phyloP scores from a whole-genome alignment of 805 yeast genomes.

The Jamesozyma lodderae region DNA sequence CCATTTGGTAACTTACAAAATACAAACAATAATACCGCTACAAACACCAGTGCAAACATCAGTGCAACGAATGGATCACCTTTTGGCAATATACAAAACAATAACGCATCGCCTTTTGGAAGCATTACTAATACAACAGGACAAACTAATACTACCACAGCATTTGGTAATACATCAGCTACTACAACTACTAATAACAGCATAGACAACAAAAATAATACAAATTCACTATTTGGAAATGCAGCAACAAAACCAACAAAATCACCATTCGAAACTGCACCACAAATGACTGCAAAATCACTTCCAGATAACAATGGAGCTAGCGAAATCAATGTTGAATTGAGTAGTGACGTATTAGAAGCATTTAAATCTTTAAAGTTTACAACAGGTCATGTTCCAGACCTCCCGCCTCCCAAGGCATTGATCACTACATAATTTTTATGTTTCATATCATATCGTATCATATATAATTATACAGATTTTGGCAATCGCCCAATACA shows the following conservation, averaged over 20 bases:
- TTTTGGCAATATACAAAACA: conserved; percentile 8
- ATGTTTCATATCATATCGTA: not conserved
- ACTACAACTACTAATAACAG: not conserved
- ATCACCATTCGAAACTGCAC: not conserved
- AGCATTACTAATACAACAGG: too few species aligned
- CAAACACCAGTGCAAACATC: not conserved
- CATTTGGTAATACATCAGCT: conserved; percentile 1
- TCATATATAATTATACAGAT: conserved; percentile 6
- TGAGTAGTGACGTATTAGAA: conserved; percentile 36
- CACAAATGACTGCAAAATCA: not conserved
- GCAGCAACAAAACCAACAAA: not conserved
- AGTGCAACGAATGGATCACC: conserved; percentile 5
- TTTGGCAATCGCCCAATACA: conserved; percentile 59
- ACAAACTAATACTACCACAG: conserved; percentile 1
- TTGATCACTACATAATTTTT: conserved; percentile 13
- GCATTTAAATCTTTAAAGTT: conserved; percentile 44
- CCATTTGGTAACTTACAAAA: conserved; percentile 4
- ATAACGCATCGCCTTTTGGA: too few species aligned
- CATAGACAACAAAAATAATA: not conserved
- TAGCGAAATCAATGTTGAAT: conserved; percentile 31
- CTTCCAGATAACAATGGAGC: conserved; percentile 4
- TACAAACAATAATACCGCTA: conserved; percentile 5
- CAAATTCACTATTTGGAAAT: not conserved
- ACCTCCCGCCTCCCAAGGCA: conserved; percentile 57
- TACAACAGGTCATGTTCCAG: conserved; percentile 59